phyloP scores from a whole-genome alignment of 176 grass and related monocot species.

The Echinochloa phyllopogon region DNA sequence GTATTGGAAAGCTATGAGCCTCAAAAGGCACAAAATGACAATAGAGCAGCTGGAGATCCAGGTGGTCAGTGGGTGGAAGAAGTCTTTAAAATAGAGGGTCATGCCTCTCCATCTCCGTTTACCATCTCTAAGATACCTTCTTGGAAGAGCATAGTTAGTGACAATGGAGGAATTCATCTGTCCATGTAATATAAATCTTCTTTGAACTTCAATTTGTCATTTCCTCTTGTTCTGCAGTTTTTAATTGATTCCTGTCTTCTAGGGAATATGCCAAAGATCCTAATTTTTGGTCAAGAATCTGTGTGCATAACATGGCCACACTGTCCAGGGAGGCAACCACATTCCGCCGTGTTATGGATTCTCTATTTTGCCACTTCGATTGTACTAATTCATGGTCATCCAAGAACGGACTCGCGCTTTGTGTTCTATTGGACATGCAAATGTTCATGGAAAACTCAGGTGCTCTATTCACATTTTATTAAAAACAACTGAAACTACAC shows the following conservation, averaged over 20 bases:
- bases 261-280: slow-evolving; percentile 81
- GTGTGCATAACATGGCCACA: slow-evolving; percentile 94
- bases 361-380: slow-evolving; percentile 85
- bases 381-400: slow-evolving; percentile 75
- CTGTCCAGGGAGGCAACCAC: slow-evolving; percentile 89
- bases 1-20: slow-evolving; percentile 85
- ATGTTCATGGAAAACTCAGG: slow-evolving; percentile 85
- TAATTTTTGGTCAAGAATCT: slow-evolving; percentile 93
- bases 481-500: slow-evolving; percentile 11
- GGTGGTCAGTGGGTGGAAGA: slow-evolving; percentile 51
- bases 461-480: slow-evolving; percentile 26
- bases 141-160: slow-evolving; percentile 82
- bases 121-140: slow-evolving; percentile 57
- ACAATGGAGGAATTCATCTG: slow-evolving; percentile 69
- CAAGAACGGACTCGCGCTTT: slow-evolving; percentile 71
- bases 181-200: slow-evolving; percentile 60
- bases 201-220: slow-evolving; percentile 14
- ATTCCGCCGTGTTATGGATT: slow-evolving; percentile 89
- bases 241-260: slow-evolving; percentile 46
- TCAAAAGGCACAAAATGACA: slow-evolving; percentile 48
- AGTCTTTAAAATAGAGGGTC: slow-evolving; percentile 63
- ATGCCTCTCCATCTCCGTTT: slow-evolving; percentile 55
- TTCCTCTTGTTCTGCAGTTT: slow-evolving; percentile 36
- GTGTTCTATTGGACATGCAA: slow-evolving; percentile 90
- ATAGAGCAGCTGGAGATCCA: background rate